Percentiles rank a stretch among this genome's conserved stretches.
These are phyloP conservation scores for Hypomyces perniciosus DNA, from an alignment of 2,329 filamentous ascomycete genomes.

Conservation along the genomic window DNA sequence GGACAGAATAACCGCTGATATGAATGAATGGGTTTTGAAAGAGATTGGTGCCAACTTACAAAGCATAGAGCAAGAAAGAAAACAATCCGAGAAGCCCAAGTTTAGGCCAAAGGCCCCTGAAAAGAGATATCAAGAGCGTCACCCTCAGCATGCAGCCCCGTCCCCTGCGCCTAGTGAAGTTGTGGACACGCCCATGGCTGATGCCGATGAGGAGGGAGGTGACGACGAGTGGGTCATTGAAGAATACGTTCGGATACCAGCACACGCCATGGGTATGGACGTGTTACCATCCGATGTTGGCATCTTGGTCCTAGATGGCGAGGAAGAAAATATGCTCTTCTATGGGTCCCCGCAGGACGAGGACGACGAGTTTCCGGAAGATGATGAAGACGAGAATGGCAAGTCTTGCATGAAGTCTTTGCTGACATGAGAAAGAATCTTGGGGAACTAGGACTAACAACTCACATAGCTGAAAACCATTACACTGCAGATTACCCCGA, in stretches of 20 bases:
- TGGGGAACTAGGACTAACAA: conserved; percentile 4
- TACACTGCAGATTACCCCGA: conserved; percentile 77
- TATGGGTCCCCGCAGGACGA: conserved; percentile 55
- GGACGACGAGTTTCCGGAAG: conserved; percentile 52
- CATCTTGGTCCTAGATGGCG: conserved; percentile 50
- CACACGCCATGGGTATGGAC: conserved; percentile 40
- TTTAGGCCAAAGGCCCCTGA: conserved; percentile 52
- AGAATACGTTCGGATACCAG: conserved; percentile 57
- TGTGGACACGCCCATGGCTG: conserved; percentile 31
- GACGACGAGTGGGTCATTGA: conserved; percentile 58
- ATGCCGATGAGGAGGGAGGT: conserved; percentile 38
- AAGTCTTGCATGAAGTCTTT: conserved; percentile 16
- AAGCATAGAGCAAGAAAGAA: conserved; percentile 38
- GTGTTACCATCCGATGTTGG: conserved; percentile 48
- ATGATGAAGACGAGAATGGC: conserved; percentile 63
- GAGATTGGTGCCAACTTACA: conserved; percentile 51
- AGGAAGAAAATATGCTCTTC: conserved; percentile 55
- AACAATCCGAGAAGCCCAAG: conserved; percentile 28
- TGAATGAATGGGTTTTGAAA: conserved; percentile 54
- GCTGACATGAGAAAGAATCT: neutral
- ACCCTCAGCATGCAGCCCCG: conserved; percentile 34
- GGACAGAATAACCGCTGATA: conserved; percentile 46
- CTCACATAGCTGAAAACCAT: conserved; percentile 60
- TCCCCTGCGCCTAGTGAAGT: neutral
- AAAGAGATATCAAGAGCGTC: conserved; percentile 50